Evolutionary conservation across 768 basidiomycete species (phyloP).

Genomic region (Phaeotremella skinneri): DNA sequence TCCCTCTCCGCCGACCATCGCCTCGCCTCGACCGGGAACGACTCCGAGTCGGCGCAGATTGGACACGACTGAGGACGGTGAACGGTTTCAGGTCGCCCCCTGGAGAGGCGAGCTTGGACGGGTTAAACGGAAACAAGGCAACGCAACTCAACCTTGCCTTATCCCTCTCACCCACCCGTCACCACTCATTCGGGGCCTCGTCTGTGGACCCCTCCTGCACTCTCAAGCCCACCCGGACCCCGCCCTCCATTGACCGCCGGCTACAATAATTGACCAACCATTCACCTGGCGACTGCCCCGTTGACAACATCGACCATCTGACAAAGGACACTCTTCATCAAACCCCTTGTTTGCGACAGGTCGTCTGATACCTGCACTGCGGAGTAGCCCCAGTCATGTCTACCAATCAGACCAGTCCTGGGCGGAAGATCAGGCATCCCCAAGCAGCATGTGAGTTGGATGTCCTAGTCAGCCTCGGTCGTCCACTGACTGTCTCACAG

Average conservation of each 20-base stretch:
- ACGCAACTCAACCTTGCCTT: background rate
- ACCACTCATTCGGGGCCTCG: background rate
- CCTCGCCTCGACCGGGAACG: no score
- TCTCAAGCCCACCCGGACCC: no score
- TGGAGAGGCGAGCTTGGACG: constrained; percentile 3
- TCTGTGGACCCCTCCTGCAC: background rate
- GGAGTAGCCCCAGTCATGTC: constrained; percentile 12
- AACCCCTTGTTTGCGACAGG: no score
- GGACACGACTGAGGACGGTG: no score
- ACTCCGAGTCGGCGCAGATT: no score
- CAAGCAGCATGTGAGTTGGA: constrained; percentile 45
- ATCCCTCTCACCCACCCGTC: background rate
- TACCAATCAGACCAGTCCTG: constrained; percentile 38
- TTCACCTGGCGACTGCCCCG: no score
- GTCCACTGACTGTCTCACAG: constrained; percentile 17
- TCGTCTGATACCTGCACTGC: no score
- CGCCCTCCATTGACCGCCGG: no score
- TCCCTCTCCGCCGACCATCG: no score
- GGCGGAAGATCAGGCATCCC: constrained; percentile 50
- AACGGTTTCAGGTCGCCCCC: no score
- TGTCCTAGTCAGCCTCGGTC: background rate
- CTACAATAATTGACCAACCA: no score
- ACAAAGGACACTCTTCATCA: background rate
- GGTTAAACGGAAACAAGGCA: background rate
- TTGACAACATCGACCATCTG: no score